Evolutionary conservation across 768 basidiomycete genomes (phyloP).

Genomic region (Pleurotus cornucopiae): DNA sequence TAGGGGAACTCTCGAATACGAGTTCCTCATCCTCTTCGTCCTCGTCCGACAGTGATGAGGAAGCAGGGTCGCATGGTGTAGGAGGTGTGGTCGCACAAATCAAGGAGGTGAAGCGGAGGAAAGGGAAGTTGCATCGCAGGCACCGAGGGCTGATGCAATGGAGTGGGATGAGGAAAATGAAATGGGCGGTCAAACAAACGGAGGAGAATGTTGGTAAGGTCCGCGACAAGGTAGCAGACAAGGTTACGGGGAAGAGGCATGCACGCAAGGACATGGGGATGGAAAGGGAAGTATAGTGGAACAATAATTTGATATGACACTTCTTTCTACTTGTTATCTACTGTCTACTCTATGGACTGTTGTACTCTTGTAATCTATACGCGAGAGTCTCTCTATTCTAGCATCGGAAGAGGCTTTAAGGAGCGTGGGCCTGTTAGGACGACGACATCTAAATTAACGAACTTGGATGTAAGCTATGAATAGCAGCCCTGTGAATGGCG

Average conservation of each 20-base stretch:
- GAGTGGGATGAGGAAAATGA: conserved; percentile 49
- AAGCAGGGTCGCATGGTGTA: conserved; percentile 13
- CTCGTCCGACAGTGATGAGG: conserved; percentile 19
- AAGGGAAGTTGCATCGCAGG: conserved; percentile 43
- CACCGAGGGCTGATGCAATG: conserved; percentile 65
- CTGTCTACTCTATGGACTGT: neutral
- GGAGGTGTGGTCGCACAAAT: conserved; percentile 24
- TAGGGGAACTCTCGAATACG: conserved; percentile 15
- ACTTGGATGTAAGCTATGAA: too few relatives aligned
- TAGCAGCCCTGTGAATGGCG: too few relatives aligned
- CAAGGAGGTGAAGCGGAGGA: conserved; percentile 37
- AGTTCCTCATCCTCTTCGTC: conserved; percentile 7
- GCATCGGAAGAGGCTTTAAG: neutral
- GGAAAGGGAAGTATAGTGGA: conserved; percentile 33
- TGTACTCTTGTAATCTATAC: neutral
- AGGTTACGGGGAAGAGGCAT: conserved; percentile 23
- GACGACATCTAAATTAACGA: too few relatives aligned
- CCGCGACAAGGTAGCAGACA: conserved; percentile 34
- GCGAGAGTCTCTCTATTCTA: neutral
- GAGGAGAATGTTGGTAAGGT: conserved; percentile 37
- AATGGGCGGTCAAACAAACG: conserved; percentile 50
- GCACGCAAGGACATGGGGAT: conserved; percentile 28
- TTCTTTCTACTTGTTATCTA: neutral
- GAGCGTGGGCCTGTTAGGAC: too few relatives aligned
- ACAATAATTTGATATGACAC: neutral